Conservation (phyloP, 2,329 filamentous ascomycete species). For the Phialophora macrospora region DNA sequence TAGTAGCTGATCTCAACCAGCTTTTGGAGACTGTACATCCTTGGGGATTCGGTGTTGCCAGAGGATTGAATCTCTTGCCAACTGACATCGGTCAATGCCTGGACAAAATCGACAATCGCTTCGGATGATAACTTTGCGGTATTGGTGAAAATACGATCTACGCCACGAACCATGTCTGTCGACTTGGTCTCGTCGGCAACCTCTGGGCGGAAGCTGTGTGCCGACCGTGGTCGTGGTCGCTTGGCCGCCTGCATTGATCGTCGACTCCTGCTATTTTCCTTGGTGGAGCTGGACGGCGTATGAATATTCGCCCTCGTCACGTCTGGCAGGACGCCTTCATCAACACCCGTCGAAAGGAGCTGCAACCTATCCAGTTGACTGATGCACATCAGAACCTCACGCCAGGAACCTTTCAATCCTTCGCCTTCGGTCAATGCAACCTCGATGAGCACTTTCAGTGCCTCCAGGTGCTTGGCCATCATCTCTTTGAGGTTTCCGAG, state of each 20-base stretch:
- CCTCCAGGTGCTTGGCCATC: constrained; percentile 94
- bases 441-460: constrained; percentile 87
- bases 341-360: constrained; percentile 90
- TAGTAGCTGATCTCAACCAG: constrained; percentile 99
- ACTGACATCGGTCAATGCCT: constrained; percentile 89
- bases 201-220: constrained; percentile 68
- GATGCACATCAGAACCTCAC: constrained; percentile 91
- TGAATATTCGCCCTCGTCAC: constrained; percentile 81
- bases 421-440: constrained; percentile 93
- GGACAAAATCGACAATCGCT: constrained; percentile 93
- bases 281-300: constrained; percentile 56
- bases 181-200: constrained; percentile 92
- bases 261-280: constrained; percentile 62
- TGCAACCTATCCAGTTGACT: constrained; percentile 95
- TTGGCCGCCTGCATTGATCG: constrained; percentile 67
- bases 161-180: constrained; percentile 87
- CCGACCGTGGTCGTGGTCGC: constrained; percentile 53
- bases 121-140: constrained; percentile 92
- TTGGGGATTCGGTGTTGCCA: constrained; percentile 89
- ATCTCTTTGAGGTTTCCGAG: constrained; percentile 95
- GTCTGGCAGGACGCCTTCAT: constrained; percentile 89
- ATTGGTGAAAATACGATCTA: constrained; percentile 96
- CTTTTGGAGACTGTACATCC: constrained; percentile 97
- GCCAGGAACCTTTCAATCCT: constrained; percentile 85
- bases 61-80: constrained; percentile 99